Conservation (phyloP, 768 basidiomycete species). For the Lepiota venenata region DNA sequence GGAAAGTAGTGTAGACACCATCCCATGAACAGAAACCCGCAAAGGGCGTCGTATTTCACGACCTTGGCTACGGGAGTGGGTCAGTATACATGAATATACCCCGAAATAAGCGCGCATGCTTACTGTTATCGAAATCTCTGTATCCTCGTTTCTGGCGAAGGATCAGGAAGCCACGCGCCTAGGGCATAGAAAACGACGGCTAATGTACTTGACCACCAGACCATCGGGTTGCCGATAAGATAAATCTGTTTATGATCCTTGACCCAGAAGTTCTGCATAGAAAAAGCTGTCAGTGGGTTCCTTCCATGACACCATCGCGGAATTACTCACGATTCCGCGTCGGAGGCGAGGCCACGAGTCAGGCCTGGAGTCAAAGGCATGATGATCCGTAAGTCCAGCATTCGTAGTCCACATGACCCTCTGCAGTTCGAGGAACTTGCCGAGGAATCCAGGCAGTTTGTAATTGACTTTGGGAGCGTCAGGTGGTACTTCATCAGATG, state of each 20-base stretch:
- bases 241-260: constrained; percentile 96
- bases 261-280: constrained; percentile 91
- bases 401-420: constrained; percentile 97
- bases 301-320: neutral
- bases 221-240: constrained; percentile 88
- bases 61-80: constrained; percentile 59
- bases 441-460: constrained; percentile 79
- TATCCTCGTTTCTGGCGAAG: constrained; percentile 89
- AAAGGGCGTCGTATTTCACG: constrained; percentile 87
- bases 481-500: constrained; percentile 49
- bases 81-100: neutral
- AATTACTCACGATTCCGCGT: constrained; percentile 82
- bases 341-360: constrained; percentile 85
- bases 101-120: constrained; percentile 25
- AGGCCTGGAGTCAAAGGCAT: constrained; percentile 94
- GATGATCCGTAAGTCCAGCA: constrained; percentile 91
- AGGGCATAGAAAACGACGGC: constrained; percentile 65
- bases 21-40: constrained; percentile 88
- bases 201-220: constrained; percentile 86
- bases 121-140: constrained; percentile 90
- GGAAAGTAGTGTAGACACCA: constrained; percentile 95
- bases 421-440: constrained; percentile 90
- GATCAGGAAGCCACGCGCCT: constrained; percentile 75
- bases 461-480: constrained; percentile 88
- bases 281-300: constrained; percentile 4